phyloP scores from a whole-genome alignment of 108 stramenopile genomes.

The Conticribra guillardii region DNA sequence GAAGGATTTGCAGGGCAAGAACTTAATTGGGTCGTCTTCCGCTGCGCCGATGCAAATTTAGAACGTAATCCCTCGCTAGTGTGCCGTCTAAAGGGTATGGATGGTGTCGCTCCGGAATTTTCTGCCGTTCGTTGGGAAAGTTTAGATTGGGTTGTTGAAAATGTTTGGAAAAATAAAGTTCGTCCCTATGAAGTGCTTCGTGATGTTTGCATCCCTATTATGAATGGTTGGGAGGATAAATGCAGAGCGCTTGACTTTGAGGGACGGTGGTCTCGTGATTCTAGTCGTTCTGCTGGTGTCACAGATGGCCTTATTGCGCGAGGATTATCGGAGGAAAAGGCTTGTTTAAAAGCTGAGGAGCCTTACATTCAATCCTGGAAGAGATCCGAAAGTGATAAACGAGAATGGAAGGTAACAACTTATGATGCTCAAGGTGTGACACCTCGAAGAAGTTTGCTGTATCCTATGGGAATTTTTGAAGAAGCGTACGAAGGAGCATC shows the following conservation, averaged over 20 bases:
- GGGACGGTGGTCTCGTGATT: slow-evolving; percentile 55
- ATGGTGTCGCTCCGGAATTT: slow-evolving; percentile 56
- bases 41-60: slow-evolving; percentile 44
- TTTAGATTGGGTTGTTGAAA: slow-evolving; percentile 44
- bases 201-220: slow-evolving; percentile 8
- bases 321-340: slow-evolving; percentile 40
- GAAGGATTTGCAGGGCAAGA: slow-evolving; percentile 58
- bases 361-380: slow-evolving; percentile 58
- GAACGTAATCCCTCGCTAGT: slow-evolving; percentile 44
- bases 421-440: slow-evolving; percentile 27
- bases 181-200: slow-evolving; percentile 39
- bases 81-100: slow-evolving; percentile 40
- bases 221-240: slow-evolving; percentile 42
- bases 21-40: slow-evolving; percentile 58
- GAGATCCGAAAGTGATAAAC: background rate
- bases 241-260: slow-evolving; percentile 26
- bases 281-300: slow-evolving; percentile 18
- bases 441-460: slow-evolving; percentile 39
- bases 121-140: slow-evolving; percentile 40
- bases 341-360: slow-evolving; percentile 14
- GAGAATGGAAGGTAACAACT: slow-evolving; percentile 48
- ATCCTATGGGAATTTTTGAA: slow-evolving; percentile 49
- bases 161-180: slow-evolving; percentile 53
- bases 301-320: slow-evolving; percentile 43
- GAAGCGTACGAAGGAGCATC: slow-evolving; percentile 49